phyloP scores from a whole-genome alignment of 2,329 filamentous ascomycete species.

The Fusarium siculi region DNA sequence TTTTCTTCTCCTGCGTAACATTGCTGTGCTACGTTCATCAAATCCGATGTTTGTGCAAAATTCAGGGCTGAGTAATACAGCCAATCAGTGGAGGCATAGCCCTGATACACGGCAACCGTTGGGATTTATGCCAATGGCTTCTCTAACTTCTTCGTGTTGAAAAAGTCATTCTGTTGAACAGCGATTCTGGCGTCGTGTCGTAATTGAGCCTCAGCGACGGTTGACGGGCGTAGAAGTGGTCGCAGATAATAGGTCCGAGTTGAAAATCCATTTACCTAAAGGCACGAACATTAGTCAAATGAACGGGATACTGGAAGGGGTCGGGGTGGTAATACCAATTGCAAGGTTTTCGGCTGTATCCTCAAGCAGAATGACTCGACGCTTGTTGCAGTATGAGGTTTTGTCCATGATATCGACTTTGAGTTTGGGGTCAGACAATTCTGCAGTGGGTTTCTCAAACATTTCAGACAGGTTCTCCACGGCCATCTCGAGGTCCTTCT shows the following conservation, averaged over 20 bases:
- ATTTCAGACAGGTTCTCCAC: slow-evolving; percentile 98
- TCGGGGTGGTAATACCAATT: slow-evolving; percentile 67
- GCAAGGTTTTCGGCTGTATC: slow-evolving; percentile 94
- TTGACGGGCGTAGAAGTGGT: slow-evolving; percentile 37
- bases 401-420: slow-evolving; percentile 99
- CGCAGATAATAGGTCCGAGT: slow-evolving; percentile 43
- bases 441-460: slow-evolving; percentile 96
- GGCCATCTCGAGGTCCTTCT: slow-evolving; percentile 96
- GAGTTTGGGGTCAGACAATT: slow-evolving; percentile 85
- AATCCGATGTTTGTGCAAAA: slow-evolving; percentile 3
- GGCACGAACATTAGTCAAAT: slow-evolving; percentile 38
- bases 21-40: slow-evolving; percentile 16
- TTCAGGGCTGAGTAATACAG: neutral
- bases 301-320: neutral
- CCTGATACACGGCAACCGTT: neutral
- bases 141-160: neutral
- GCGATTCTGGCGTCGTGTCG: neutral
- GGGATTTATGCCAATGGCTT: neutral
- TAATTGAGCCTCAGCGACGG: slow-evolving; percentile 30
- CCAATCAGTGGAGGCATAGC: slow-evolving; percentile 1
- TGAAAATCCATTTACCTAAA: slow-evolving; percentile 61
- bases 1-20: slow-evolving; percentile 2
- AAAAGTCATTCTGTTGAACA: neutral
- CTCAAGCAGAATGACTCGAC: slow-evolving; percentile 87
- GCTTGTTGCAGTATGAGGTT: slow-evolving; percentile 95